Evolutionary conservation across 2,329 filamentous ascomycete species (phyloP), one percentile per base, ranked within the genome.

Genomic region (Cladobotryum protrusum): DNA sequence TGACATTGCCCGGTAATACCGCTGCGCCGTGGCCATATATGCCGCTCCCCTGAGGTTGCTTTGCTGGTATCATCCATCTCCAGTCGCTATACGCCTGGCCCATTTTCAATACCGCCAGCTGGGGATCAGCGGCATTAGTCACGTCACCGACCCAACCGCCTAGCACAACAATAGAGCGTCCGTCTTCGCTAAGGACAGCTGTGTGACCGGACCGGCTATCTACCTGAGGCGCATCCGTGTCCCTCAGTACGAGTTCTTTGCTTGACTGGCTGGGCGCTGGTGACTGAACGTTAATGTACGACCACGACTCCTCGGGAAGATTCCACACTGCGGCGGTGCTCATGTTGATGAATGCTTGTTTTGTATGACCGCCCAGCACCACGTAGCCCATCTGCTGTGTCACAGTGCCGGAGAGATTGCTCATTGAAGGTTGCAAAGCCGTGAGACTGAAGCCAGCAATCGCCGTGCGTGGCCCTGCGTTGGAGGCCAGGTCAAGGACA

Each of bases 61-160:
- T 61, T 0, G 70, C 61, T 0, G 87, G 87, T 1, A 86, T 70
- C 1, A 70, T 73, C 87, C 88, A 93, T 54, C 74, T 68, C 88
- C 88, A 92, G 32, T 80, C 74, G 8, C 84, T 86, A 61, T 88
- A 93, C 4, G 83, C 83, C 53, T 84, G 78, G 6, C 85, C 88
- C 50, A 96, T 74, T 51, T 88, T 74, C 3, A 97, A 72, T 3
- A 96, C 69, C 0, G 82, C 87, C 20, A 97, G 73, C 62, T 96
- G 89, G 1, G 93, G 93, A 29, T 83, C 74, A 0, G 93, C 93
- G 1, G 91, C 79, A 32, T 83, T 86, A 8, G 72, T 77, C 0
- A 86, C 75, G 60, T 95, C 83, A 3, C 91, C 92, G 4, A 96
- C 89, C 93, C 93, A 99, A 1, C 93, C 93, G 17, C 93, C 93